Conservation (phyloP, 805 yeast species). For the Saccharomycopsis javanensis region DNA sequence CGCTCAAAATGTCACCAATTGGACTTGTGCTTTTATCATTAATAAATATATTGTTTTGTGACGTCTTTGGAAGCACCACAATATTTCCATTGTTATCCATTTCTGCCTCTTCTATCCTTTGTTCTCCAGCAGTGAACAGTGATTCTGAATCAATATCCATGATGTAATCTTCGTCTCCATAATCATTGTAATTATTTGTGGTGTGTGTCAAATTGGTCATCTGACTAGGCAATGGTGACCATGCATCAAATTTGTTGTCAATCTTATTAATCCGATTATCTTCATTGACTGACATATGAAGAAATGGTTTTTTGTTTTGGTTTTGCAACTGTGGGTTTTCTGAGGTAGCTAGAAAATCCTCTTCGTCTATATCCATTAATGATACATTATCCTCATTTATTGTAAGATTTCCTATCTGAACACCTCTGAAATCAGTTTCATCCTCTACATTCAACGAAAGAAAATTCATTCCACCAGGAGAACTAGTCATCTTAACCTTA, state of each 20-base stretch:
- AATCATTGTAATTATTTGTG: not conserved
- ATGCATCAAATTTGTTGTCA: too few relatives aligned
- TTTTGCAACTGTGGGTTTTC: not conserved
- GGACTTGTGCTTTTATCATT: not conserved
- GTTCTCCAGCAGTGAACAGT: not conserved
- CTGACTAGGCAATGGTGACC: too few relatives aligned
- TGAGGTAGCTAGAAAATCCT: not conserved
- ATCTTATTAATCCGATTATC: too few relatives aligned
- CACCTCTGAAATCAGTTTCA: not conserved
- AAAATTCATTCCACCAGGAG: not conserved
- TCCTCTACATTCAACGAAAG: not conserved
- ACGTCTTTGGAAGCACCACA: not conserved
- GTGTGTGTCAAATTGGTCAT: not conserved
- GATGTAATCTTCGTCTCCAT: not conserved
- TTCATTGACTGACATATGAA: too few relatives aligned
- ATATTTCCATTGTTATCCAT: not conserved
- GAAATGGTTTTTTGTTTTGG: too few relatives aligned
- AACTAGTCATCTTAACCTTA: not conserved
- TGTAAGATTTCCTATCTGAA: not conserved
- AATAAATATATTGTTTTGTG: not conserved
- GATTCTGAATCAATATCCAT: not conserved
- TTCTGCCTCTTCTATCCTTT: not conserved
- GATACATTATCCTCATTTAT: not conserved
- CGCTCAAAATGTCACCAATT: not conserved
- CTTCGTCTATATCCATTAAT: slow-evolving; percentile 3